Evolutionary conservation across 345 rosid genomes (phyloP).

Genomic region (Eucalyptus cloeziana): DNA sequence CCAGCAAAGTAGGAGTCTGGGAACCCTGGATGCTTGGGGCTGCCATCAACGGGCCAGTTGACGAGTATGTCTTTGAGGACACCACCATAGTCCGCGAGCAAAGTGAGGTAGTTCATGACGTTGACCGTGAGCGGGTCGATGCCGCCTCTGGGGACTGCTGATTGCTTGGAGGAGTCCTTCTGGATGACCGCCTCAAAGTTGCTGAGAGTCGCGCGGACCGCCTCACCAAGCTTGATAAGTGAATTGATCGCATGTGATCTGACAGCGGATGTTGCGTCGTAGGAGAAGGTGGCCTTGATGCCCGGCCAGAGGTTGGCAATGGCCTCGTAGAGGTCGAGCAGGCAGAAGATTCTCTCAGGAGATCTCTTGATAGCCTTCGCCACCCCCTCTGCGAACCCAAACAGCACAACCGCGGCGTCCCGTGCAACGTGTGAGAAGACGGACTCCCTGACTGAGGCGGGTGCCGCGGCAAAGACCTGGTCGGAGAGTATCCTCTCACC

Average conservation of each 20-base stretch:
- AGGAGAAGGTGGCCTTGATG: background rate
- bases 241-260: background rate
- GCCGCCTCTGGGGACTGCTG: background rate
- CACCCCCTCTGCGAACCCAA: background rate
- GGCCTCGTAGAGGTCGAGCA: background rate
- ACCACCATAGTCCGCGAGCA: background rate
- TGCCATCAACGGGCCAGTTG: background rate
- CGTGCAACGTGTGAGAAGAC: background rate
- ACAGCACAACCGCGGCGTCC: background rate
- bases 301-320: background rate
- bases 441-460: background rate
- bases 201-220: background rate
- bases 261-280: background rate
- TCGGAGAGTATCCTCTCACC: background rate
- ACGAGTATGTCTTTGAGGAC: background rate
- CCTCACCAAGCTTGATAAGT: background rate
- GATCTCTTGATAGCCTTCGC: background rate
- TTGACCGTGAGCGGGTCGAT: background rate
- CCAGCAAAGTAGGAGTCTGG: background rate
- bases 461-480: background rate
- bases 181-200: background rate
- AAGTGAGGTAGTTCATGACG: slow-evolving; percentile 1
- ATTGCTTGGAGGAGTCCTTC: background rate
- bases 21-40: background rate
- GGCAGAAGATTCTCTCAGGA: background rate